Conservation (phyloP, 2,329 filamentous ascomycete genomes). For the Ophiocordyceps unilateralis region DNA sequence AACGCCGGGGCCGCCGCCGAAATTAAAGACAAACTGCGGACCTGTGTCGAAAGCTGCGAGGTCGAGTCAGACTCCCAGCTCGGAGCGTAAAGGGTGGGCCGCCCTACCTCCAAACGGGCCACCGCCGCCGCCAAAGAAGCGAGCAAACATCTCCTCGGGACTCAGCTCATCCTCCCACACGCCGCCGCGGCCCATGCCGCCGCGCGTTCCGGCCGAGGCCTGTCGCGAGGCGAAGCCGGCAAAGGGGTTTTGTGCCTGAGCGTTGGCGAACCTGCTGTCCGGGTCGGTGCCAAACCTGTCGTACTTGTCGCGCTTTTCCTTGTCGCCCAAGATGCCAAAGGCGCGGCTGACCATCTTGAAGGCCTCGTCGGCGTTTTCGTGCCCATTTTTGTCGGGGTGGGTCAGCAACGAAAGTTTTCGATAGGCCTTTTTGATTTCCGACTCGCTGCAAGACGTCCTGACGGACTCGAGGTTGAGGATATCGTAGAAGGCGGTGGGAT, state of each 20-base stretch:
- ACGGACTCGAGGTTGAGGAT: slow-evolving; percentile 61
- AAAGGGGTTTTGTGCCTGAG: slow-evolving; percentile 45
- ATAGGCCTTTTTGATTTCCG: slow-evolving; percentile 95
- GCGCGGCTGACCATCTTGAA: slow-evolving; percentile 96
- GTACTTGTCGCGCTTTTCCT: slow-evolving; percentile 71
- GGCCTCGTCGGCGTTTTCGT: slow-evolving; percentile 86
- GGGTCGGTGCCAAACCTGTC: slow-evolving; percentile 86
- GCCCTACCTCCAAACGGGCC: slow-evolving; percentile 28
- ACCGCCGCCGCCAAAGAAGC: slow-evolving; percentile 79
- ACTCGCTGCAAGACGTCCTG: slow-evolving; percentile 49
- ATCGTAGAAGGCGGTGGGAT: slow-evolving; percentile 83
- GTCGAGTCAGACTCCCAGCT: slow-evolving; percentile 6
- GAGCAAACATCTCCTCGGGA: slow-evolving; percentile 89
- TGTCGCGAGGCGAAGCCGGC: slow-evolving; percentile 37
- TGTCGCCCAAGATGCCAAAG: slow-evolving; percentile 82
- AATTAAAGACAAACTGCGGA: slow-evolving; percentile 87
- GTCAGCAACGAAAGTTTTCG: slow-evolving; percentile 85
- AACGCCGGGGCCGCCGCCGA: slow-evolving; percentile 79
- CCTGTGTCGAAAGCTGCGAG: slow-evolving; percentile 50
- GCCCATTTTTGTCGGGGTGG: slow-evolving; percentile 97
- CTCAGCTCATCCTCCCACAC: slow-evolving; percentile 87
- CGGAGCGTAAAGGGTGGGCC: not conserved
- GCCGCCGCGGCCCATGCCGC: slow-evolving; percentile 29
- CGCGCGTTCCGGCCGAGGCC: slow-evolving; percentile 25
- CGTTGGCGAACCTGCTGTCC: slow-evolving; percentile 63